Evolutionary conservation across 1,284 basidiomycete species (phyloP).

Genomic region (Trichosporon sp.): DNA sequence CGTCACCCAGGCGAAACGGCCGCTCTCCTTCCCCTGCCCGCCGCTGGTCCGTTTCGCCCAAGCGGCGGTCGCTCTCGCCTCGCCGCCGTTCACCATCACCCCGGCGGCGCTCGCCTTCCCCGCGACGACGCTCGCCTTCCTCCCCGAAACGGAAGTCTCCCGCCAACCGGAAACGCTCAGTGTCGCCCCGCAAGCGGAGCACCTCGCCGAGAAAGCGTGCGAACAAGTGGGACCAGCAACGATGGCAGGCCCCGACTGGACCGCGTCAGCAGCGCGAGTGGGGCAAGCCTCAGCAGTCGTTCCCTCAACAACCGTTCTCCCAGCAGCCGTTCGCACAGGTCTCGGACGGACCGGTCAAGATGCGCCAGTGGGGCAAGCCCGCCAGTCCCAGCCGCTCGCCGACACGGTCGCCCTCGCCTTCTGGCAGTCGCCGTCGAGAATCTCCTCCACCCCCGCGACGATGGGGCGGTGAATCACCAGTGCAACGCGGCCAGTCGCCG

Average conservation of each 20-base stretch:
- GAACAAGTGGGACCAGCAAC: constrained; percentile 15
- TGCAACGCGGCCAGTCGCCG: constrained; percentile 8
- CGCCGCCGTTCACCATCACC: constrained; percentile 5
- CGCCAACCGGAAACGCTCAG: not conserved
- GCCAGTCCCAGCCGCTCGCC: constrained; percentile 1
- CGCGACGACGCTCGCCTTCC: not conserved
- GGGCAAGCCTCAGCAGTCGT: constrained; percentile 6
- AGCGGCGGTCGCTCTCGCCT: not conserved
- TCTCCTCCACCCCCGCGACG: constrained; percentile 16
- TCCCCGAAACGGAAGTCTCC: not conserved
- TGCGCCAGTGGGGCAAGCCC: constrained; percentile 31
- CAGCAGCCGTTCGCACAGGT: constrained; percentile 16
- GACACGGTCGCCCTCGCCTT: not conserved
- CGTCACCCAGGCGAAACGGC: constrained; percentile 10
- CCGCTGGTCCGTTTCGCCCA: constrained; percentile 10
- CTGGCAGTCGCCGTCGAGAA: not conserved
- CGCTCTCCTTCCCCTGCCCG: constrained; percentile 4
- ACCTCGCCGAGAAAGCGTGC: constrained; percentile 6
- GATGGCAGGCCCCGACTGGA: constrained; percentile 7
- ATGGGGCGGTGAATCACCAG: constrained; percentile 10
- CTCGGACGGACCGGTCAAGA: constrained; percentile 26
- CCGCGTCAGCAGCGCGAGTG: constrained; percentile 1
- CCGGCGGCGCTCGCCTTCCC: constrained; percentile 3
- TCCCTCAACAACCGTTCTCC: not conserved
- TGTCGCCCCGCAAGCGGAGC: constrained; percentile 1